These are phyloP conservation scores for Eutrema japonicum DNA, from an alignment of 345 rosid genomes.

Conservation along the genomic window DNA sequence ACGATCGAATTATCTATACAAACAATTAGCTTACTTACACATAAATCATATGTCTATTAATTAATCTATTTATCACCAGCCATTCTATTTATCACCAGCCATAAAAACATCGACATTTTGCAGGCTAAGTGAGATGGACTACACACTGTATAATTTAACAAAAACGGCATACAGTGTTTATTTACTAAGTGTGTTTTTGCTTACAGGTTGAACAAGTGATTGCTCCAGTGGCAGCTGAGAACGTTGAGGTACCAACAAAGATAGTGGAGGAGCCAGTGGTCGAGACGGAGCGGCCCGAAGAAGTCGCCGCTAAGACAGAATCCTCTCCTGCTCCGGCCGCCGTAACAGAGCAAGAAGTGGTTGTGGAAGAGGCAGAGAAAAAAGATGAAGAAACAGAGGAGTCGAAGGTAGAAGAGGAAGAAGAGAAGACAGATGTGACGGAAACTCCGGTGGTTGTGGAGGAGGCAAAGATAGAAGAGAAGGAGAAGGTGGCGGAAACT, in stretches of 20 bases:
- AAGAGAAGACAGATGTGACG: slow-evolving; percentile 26
- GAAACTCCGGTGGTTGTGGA: slow-evolving; percentile 36
- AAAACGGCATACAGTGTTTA: slow-evolving; percentile 1
- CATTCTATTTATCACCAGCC: slow-evolving; percentile 5
- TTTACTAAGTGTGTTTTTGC: slow-evolving; percentile 10
- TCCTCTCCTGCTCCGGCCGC: slow-evolving; percentile 20
- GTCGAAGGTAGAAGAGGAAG: slow-evolving; percentile 15
- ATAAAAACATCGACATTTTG: neutral
- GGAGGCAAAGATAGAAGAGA: slow-evolving; percentile 13
- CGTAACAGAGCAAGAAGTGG: slow-evolving; percentile 35
- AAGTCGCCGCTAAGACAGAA: slow-evolving; percentile 18
- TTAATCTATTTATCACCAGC: neutral
- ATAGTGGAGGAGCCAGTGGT: slow-evolving; percentile 37
- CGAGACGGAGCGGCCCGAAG: slow-evolving; percentile 26
- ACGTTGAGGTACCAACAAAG: slow-evolving; percentile 40
- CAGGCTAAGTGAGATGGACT: slow-evolving; percentile 2
- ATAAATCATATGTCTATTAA: neutral
- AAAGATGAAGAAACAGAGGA: slow-evolving; percentile 26
- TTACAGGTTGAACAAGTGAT: slow-evolving; percentile 43
- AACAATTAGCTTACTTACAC: neutral
- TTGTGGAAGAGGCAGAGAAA: slow-evolving; percentile 32
- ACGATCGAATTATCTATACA: neutral
- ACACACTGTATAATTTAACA: neutral
- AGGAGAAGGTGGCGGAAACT: slow-evolving; percentile 21
- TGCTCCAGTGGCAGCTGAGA: slow-evolving; percentile 36